Evolutionary conservation across 2,329 filamentous ascomycete species (phyloP).

Genomic region (Colletotrichum navitas): DNA sequence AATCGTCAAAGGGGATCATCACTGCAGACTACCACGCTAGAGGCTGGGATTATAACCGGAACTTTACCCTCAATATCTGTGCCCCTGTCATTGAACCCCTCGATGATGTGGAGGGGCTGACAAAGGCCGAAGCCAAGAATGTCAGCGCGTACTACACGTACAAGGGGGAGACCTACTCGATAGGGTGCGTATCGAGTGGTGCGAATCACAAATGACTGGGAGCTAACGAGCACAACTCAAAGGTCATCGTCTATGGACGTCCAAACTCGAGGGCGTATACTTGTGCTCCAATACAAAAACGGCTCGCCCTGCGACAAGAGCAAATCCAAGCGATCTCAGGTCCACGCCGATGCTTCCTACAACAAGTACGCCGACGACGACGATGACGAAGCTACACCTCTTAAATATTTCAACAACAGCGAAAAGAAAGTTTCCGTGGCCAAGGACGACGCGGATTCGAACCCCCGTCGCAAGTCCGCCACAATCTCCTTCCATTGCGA

Average conservation of each 20-base stretch:
- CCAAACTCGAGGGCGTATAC: conserved; percentile 75
- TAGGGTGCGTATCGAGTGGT: conserved; percentile 70
- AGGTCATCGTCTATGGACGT: conserved; percentile 69
- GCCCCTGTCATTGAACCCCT: conserved; percentile 77
- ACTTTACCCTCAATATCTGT: conserved; percentile 89
- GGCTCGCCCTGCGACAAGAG: conserved; percentile 78
- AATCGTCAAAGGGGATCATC: conserved; percentile 57
- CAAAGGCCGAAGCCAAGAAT: conserved; percentile 73
- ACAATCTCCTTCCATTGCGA: conserved; percentile 96
- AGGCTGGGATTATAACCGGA: conserved; percentile 82
- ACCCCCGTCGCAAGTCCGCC: conserved; percentile 76
- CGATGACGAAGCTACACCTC: conserved; percentile 53
- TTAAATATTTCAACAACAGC: conserved; percentile 44
- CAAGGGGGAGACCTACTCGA: conserved; percentile 76
- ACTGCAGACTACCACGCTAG: conserved; percentile 71
- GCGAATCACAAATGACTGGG: background rate
- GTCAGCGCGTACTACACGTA: conserved; percentile 83
- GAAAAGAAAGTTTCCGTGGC: conserved; percentile 47
- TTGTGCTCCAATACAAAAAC: conserved; percentile 81
- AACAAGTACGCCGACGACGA: conserved; percentile 51
- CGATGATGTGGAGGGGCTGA: conserved; percentile 73
- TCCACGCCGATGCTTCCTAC: conserved; percentile 47
- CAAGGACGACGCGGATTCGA: conserved; percentile 52
- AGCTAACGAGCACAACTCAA: conserved; percentile 18
- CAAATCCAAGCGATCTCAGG: conserved; percentile 52